Conservation (phyloP, 768 basidiomycete genomes). For the Boletellus ananiceps region DNA sequence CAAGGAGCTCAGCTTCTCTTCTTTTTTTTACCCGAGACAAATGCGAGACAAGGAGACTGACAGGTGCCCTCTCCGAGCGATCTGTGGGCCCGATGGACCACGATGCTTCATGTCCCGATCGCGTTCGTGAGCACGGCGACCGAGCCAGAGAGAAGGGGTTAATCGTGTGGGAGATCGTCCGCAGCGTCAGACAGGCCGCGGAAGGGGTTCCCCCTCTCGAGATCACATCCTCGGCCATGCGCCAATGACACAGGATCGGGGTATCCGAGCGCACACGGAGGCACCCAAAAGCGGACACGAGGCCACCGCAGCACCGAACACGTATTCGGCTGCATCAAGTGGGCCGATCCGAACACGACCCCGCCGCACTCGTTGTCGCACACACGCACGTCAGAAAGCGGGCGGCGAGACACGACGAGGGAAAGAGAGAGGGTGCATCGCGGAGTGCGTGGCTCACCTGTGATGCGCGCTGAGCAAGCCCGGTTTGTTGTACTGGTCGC, state of each 20-base stretch:
- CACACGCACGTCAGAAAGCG: neutral
- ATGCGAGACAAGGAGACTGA: neutral
- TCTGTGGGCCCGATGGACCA: slow-evolving; percentile 4
- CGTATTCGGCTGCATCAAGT: slow-evolving; percentile 8
- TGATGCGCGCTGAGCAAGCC: slow-evolving; percentile 85
- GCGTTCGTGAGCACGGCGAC: slow-evolving; percentile 10
- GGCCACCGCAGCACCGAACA: neutral
- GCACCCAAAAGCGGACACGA: neutral
- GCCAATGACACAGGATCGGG: slow-evolving; percentile 2
- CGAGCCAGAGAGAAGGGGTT: slow-evolving; percentile 13
- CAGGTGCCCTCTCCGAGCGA: slow-evolving; percentile 3
- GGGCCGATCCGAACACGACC: too few relatives aligned
- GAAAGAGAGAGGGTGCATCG: neutral
- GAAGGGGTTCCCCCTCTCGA: too few relatives aligned
- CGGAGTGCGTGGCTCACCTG: slow-evolving; percentile 54
- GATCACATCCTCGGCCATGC: neutral
- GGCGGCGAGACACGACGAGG: neutral
- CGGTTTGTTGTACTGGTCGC: slow-evolving; percentile 94
- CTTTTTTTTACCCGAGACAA: neutral
- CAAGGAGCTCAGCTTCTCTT: slow-evolving; percentile 23
- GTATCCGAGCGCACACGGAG: neutral
- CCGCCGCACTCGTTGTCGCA: too few relatives aligned
- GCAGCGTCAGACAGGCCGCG: slow-evolving; percentile 3
- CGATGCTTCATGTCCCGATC: slow-evolving; percentile 8
- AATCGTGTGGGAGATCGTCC: slow-evolving; percentile 8